phyloP scores from a whole-genome alignment of 345 rosid genomes.

The Aquilaria sinensis region DNA sequence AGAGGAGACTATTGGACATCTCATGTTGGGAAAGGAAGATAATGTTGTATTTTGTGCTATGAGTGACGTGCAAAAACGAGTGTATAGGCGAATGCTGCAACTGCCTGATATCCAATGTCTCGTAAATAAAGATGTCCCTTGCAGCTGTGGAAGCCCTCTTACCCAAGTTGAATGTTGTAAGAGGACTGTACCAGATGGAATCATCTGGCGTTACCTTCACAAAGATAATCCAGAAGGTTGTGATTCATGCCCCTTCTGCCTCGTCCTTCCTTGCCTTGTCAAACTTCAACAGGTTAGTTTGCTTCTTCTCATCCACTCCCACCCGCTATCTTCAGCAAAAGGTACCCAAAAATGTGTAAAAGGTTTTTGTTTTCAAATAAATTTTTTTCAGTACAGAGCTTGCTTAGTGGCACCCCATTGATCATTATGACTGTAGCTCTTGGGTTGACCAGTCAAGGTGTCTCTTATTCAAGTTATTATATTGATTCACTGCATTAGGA shows the following conservation, averaged over 20 bases:
- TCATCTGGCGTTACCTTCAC: conserved; percentile 87
- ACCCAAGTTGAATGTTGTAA: conserved; percentile 87
- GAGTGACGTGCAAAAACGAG: conserved; percentile 86
- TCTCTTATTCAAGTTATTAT: too few relatives aligned
- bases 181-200: conserved; percentile 80
- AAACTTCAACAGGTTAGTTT: conserved; percentile 68
- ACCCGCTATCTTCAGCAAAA: too few relatives aligned
- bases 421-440: too few relatives aligned
- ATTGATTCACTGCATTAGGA: too few relatives aligned
- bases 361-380: too few relatives aligned
- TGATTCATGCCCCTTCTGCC: conserved; percentile 94
- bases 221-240: conserved; percentile 79
- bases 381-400: too few relatives aligned
- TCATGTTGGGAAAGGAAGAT: conserved; percentile 98
- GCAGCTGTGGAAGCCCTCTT: conserved; percentile 91
- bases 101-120: conserved; percentile 87
- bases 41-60: conserved; percentile 90
- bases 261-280: conserved; percentile 93
- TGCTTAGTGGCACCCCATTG: too few relatives aligned
- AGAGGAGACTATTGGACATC: conserved; percentile 93
- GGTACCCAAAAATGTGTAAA: too few relatives aligned
- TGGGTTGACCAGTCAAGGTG: too few relatives aligned
- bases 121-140: conserved; percentile 78
- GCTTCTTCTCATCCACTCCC: not conserved
- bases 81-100: conserved; percentile 72